Percentiles rank a stretch among this genome's conserved stretches.
Conservation (phyloP, 2,329 filamentous ascomycete species). For the Cephalotrichum gorgonifer region DNA sequence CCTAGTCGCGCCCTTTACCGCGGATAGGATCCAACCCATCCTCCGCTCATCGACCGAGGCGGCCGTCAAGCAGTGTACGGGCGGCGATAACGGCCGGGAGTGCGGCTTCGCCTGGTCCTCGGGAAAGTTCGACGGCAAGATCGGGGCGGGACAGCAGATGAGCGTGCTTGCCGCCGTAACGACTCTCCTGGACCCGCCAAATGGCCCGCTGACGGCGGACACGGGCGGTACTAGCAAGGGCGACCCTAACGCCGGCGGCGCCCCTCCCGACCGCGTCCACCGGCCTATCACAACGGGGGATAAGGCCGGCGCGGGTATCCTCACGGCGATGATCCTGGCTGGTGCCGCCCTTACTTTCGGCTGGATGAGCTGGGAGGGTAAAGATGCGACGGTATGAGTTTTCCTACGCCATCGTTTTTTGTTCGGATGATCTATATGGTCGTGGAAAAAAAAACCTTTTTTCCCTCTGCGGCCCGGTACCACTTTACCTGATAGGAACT, state of each 20-base stretch:
- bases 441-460: too few relatives aligned
- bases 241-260: constrained; percentile 29
- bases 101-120: constrained; percentile 47
- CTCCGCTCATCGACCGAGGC: constrained; percentile 41
- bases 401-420: too few relatives aligned
- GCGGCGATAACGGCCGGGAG: constrained; percentile 32
- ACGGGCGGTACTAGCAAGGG: constrained; percentile 42
- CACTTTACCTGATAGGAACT: too few relatives aligned
- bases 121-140: constrained; percentile 40
- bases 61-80: constrained; percentile 44
- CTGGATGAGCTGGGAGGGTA: constrained; percentile 37
- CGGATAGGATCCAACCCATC: constrained; percentile 36
- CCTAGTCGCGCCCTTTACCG: constrained; percentile 43
- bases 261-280: constrained; percentile 19
- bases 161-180: constrained; percentile 46
- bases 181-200: constrained; percentile 31
- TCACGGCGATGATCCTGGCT: constrained; percentile 33
- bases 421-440: too few relatives aligned
- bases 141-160: constrained; percentile 51
- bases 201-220: constrained; percentile 30
- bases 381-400: too few relatives aligned
- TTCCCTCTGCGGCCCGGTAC: too few relatives aligned
- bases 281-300: constrained; percentile 31
- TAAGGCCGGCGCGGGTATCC: constrained; percentile 34
- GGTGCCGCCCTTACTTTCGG: constrained; percentile 28